Evolutionary conservation across 2,329 filamentous ascomycete genomes (phyloP).

Genomic region (Aureobasidium lini): DNA sequence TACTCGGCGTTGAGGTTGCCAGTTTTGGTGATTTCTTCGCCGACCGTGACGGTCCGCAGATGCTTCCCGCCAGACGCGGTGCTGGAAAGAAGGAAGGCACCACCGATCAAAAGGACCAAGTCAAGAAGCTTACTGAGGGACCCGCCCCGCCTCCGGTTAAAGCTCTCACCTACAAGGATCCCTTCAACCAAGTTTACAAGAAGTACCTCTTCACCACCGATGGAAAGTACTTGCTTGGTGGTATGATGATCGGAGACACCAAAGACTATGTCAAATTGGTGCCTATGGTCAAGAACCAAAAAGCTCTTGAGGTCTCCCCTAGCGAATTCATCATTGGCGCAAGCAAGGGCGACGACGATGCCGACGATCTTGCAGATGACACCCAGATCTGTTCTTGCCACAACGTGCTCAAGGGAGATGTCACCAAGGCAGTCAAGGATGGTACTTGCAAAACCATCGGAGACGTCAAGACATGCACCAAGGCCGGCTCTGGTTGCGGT

Average conservation of each 20-base stretch:
- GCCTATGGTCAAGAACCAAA: conserved; percentile 78
- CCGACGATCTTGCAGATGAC: conserved; percentile 72
- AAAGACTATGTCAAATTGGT: conserved; percentile 85
- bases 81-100: conserved; percentile 39
- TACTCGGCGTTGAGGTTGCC: conserved; percentile 83
- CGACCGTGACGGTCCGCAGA: conserved; percentile 71
- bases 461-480: conserved; percentile 82
- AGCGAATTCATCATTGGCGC: conserved; percentile 77
- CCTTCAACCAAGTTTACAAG: conserved; percentile 83
- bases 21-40: conserved; percentile 94
- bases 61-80: conserved; percentile 54
- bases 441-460: conserved; percentile 74
- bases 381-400: conserved; percentile 90
- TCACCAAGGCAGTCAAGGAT: conserved; percentile 64
- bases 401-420: conserved; percentile 80
- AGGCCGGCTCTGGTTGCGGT: conserved; percentile 83
- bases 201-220: conserved; percentile 88
- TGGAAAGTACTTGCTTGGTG: conserved; percentile 84
- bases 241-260: conserved; percentile 95
- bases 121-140: conserved; percentile 49
- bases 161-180: conserved; percentile 79
- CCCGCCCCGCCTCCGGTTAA: conserved; percentile 60
- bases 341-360: conserved; percentile 65
- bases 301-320: conserved; percentile 67
- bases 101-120: conserved; percentile 33